Base-by-base conservation (phyloP, 2,329 filamentous ascomycete genomes). In the Xylariales sp. region DNA sequence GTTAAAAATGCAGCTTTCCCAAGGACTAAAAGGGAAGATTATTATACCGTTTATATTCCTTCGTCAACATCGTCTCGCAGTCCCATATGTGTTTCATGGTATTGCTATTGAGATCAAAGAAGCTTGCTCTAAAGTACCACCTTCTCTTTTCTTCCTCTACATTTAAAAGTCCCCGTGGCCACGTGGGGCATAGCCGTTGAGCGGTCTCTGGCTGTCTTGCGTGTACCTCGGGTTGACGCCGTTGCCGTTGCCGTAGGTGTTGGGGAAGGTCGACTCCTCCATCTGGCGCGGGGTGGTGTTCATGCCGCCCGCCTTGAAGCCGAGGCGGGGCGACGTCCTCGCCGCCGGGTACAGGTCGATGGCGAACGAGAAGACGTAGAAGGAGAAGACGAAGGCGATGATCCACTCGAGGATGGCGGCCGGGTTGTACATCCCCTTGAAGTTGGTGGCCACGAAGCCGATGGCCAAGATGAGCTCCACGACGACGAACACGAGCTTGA, bases 351-450 rank as follows among this genome's bases (percentile, higher is more conserved):
- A 73, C 34, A 98, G 78, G 64, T 98, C 91, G 57, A 96, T 73
- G 54, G 84, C 75, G 69, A 95, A 97, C 44, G 84, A 88, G 45
- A 91, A 75, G 44, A 94, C 73, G 65, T 95, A 97, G 55, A 90
- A 84, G 37, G 85, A 87, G 66, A 90, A 96, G 55, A 95, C 72
- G 55, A 95, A 81, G 21, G 88, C 78, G 47, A 96, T 80, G 43
- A 78, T 57, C 78, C 78, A 83, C 65, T 97, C 91, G 21, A 96
- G 61, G 37, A 94, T 66, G 5, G 89, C 93, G 27, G 83, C 88
- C 2, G 67, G 62, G 60, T 93, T 83, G 51, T 72, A 74, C 17
- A 69, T 53, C 7, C 63, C 42, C 4, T 58, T 62, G 27, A 65
- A 69, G 24, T 69, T 73, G 39, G 68, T 69, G 4, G 78, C 69